Conservation (phyloP, 2,329 filamentous ascomycete genomes). For the Pestalotiopsis sp. region DNA sequence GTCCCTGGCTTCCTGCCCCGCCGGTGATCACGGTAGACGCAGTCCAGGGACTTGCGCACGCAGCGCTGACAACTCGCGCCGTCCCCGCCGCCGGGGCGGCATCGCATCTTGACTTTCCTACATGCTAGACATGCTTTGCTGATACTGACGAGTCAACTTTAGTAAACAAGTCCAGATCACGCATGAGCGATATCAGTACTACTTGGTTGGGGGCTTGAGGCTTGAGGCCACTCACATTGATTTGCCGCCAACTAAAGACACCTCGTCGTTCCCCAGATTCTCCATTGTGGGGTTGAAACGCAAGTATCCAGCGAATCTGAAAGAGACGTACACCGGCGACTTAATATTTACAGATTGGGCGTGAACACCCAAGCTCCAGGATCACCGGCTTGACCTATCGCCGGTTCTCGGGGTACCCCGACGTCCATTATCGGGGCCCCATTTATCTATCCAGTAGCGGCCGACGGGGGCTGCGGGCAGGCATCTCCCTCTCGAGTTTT, state of each 20-base stretch:
- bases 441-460: neutral
- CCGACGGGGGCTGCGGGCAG: neutral
- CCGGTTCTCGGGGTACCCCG: neutral
- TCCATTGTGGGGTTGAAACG: neutral
- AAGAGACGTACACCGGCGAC: neutral
- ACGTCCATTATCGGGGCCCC: neutral
- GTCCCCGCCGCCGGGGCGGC: constrained; percentile 24
- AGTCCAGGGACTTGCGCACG: constrained; percentile 37
- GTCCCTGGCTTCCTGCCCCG: constrained; percentile 41
- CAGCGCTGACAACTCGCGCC: constrained; percentile 38
- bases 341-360: neutral
- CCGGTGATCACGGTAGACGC: constrained; percentile 40
- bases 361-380: neutral
- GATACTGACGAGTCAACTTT: neutral
- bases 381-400: neutral
- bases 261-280: neutral
- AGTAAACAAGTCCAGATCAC: neutral
- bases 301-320: neutral
- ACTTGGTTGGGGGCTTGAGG: no score
- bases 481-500: neutral
- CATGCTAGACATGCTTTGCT: constrained; percentile 37
- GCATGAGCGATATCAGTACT: neutral
- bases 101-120: constrained; percentile 42
- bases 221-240: neutral
- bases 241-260: neutral